Conservation (phyloP, 2,329 filamentous ascomycete genomes). For the Cadophora malorum region DNA sequence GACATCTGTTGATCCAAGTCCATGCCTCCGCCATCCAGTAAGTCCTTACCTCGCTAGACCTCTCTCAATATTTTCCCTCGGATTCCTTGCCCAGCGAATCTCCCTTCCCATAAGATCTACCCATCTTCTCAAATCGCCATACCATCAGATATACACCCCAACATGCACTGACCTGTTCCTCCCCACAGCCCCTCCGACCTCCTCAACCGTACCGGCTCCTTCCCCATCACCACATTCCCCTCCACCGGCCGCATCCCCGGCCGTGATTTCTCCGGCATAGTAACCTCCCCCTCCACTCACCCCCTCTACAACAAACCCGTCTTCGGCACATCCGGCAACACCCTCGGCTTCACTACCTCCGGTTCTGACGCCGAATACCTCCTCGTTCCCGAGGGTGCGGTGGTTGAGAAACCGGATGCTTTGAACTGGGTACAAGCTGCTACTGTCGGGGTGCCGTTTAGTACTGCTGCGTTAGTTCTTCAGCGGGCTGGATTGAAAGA, state of each 20-base stretch:
- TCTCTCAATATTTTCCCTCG: too few relatives aligned
- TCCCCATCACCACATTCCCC: conserved; percentile 38
- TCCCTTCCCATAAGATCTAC: too few relatives aligned
- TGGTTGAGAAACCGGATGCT: conserved; percentile 35
- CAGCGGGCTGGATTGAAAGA: conserved; percentile 25
- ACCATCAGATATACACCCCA: too few relatives aligned
- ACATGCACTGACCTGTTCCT: too few relatives aligned
- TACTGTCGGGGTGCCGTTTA: conserved; percentile 39
- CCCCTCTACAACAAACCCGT: conserved; percentile 31
- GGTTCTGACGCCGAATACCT: conserved; percentile 39
- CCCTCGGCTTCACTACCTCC: conserved; percentile 36
- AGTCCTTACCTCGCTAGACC: too few relatives aligned
- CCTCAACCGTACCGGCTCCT: conserved; percentile 36
- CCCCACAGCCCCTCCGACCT: conserved; percentile 37
- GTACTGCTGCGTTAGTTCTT: conserved; percentile 35
- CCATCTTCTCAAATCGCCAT: too few relatives aligned
- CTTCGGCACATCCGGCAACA: conserved; percentile 39
- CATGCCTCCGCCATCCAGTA: conserved; percentile 39
- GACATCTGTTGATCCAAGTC: conserved; percentile 36
- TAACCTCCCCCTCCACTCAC: conserved; percentile 32
- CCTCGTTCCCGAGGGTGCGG: conserved; percentile 33
- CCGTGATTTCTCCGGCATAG: conserved; percentile 38
- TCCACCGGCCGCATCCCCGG: conserved; percentile 32
- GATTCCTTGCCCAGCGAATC: too few relatives aligned
- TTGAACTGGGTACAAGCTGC: conserved; percentile 37